A percentile compares a stretch with the other conserved stretches of the same genome.
phyloP scores from a whole-genome alignment of 106 monocot genomes.

The Narthecium ossifragum region DNA sequence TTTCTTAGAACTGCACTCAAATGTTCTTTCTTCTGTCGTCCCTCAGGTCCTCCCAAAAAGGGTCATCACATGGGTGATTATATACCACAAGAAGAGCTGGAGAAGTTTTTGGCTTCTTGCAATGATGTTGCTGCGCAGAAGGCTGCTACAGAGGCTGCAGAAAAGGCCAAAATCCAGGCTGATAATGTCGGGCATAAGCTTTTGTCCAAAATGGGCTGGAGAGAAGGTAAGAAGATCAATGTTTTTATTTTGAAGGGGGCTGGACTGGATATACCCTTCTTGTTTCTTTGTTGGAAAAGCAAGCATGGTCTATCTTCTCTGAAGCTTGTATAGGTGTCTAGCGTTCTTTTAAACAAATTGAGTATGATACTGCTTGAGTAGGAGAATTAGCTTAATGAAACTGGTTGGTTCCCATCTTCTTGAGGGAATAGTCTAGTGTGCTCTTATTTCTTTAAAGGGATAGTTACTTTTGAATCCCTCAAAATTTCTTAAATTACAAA shows the following conservation, averaged over 20 bases:
- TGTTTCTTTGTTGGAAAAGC: too few species aligned
- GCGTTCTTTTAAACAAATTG: too few species aligned
- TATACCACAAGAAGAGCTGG: constrained; percentile 88
- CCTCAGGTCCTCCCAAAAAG: constrained; percentile 43
- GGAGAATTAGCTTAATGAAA: too few species aligned
- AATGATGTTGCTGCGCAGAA: constrained; percentile 76
- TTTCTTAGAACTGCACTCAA: neutral
- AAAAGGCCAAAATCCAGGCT: constrained; percentile 85
- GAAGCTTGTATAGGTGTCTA: too few species aligned
- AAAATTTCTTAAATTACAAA: too few species aligned
- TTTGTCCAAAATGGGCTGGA: constrained; percentile 99
- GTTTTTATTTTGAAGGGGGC: neutral
- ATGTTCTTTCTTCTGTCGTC: neutral
- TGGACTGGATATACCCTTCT: too few species aligned
- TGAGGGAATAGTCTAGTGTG: too few species aligned
- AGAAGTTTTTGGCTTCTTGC: constrained; percentile 77
- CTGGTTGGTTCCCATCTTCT: too few species aligned
- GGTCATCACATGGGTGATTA: constrained; percentile 99
- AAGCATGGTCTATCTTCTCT: too few species aligned
- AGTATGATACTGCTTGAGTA: too few species aligned
- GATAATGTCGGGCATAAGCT: constrained; percentile 98
- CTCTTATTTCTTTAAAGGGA: too few species aligned
- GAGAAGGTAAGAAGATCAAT: constrained; percentile 54
- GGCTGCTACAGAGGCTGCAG: constrained; percentile 61
- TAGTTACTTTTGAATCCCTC: too few species aligned